Base-by-base conservation (phyloP, 305 asterid species). In the Fraxinus paxiana region DNA sequence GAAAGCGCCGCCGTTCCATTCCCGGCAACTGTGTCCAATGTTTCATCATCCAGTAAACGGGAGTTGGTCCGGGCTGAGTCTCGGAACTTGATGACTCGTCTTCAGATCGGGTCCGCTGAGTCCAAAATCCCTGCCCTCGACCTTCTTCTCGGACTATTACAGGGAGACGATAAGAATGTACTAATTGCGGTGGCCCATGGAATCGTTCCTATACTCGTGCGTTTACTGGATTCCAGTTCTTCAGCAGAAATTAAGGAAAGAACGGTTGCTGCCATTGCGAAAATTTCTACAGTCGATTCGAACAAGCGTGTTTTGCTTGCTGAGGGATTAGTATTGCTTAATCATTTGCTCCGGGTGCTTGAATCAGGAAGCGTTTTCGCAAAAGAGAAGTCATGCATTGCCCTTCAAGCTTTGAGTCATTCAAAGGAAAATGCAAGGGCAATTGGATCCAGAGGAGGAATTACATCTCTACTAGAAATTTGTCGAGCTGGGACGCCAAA, bases 341-440 rank as follows among this genome's bases (percentile, higher is more conserved):
- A 90, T 63, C 90, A 92, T 82, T 83, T 95, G 80, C 81, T 95
- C 72, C 88, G 98, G 48, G 92, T 95, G n/a, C 88, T 95, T 0
- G 98, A 95, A 85, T 95, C 94, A 15, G 97, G 97, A 6, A 89
- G 98, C 85, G 90, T 92, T 24, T 88, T 92, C 48, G 98, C 97
- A 0, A 91, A 91, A 75, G 98, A 95, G 77, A 95, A 90, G 48
- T 82, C 95, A 3, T 95, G 98, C 38, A 81, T 91, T 56, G 90
- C 92, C 65, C 91, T 95, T 0, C 86, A 69, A 37, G 92, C 87
- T 1, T 33, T 95, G 79, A 91, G 97, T 59, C 88, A 87, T 71
- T 87, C 94, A 0, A 93, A 91, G 90, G 98, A 95, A 63, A 95
- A 91, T 59, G 97, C 98, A 0, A 89, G 97, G 86, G 97, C 98